Evolutionary conservation across 331 rosid genomes (phyloP), one percentile per base, ranked within the genome.

Genomic region (Stylosanthes scabra): DNA sequence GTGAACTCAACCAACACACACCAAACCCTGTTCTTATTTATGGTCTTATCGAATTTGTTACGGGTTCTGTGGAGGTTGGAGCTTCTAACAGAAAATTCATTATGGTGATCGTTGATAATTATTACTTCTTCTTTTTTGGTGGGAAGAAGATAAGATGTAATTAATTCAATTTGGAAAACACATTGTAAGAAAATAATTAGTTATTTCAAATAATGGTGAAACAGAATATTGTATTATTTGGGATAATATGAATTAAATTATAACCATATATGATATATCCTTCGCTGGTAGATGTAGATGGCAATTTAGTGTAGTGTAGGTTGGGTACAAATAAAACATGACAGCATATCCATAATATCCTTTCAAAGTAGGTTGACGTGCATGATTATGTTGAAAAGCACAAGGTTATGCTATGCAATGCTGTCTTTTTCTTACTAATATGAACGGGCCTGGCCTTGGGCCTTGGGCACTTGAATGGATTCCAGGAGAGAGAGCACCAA

Each of bases 1-100:
- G 29, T 31, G 27, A 12, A 2, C 39, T 39, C 11, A 6, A 52
- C 69, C 20, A 20, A 50, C 3, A 1, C 4, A 14, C 15, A 13
- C 62, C 64, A 47, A 76, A 68, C 11, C 15, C 61, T 15, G 11
- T 39, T 7, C 16, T 39, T 68, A 31, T 31, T 39, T 68, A 31
- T 31, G 6, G 3, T 31, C 3, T 31, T 31, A 37, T 8, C 59
- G 29, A 46, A 20, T 8, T 66, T 3, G 71, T 50, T 50, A n/a
- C 28, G 57, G n/a, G 37, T 3, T 13, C 8, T 9, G 6, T 13
- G 28, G n/a, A 42, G 9, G 9, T 46, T 41, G 57, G 16, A 42
- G 37, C 37, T 31, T 31, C 8, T 13, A 45, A 42, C 34, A 11
- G 58, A 28, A 44, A 44, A 55, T 51, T 51, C 27, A 51, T 51